These are phyloP conservation scores for Camelina sativa DNA, from an alignment of 345 rosid species.

Conservation along the genomic window DNA sequence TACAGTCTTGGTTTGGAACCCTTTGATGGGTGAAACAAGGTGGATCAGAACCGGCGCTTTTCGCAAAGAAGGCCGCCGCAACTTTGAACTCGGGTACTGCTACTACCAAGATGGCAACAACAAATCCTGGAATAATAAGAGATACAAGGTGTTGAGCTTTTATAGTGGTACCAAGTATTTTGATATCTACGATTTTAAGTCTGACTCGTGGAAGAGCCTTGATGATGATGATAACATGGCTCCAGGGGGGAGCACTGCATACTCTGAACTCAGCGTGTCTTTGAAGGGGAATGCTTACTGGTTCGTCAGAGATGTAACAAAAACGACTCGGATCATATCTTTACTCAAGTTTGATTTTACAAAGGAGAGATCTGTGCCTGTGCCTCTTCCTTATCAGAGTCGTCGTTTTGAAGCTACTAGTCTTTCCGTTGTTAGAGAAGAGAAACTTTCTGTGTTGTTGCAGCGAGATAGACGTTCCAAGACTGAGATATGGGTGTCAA, in stretches of 20 bases:
- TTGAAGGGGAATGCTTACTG: not conserved
- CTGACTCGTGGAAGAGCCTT: slow-evolving; percentile 9
- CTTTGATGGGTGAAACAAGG: not conserved
- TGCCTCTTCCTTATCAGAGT: not conserved
- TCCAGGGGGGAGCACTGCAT: not conserved
- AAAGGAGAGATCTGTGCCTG: not conserved
- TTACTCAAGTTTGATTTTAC: not conserved
- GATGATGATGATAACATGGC: not conserved
- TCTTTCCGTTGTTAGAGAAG: not conserved
- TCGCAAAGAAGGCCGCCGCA: not conserved
- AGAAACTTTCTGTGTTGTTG: not conserved
- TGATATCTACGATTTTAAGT: not conserved
- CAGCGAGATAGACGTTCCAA: not conserved
- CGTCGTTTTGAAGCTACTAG: not conserved
- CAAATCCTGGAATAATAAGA: not conserved
- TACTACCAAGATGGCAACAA: not conserved
- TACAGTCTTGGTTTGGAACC: not conserved
- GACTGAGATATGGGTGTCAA: not conserved
- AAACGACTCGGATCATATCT: not conserved
- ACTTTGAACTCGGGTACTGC: not conserved
- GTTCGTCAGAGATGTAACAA: not conserved
- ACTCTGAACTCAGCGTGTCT: not conserved
- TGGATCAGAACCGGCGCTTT: not conserved
- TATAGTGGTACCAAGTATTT: not conserved
- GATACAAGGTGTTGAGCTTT: not conserved